Base-by-base conservation (phyloP, 176 grass and related monocot genomes). In the Rhipidocladum racemiflorum region DNA sequence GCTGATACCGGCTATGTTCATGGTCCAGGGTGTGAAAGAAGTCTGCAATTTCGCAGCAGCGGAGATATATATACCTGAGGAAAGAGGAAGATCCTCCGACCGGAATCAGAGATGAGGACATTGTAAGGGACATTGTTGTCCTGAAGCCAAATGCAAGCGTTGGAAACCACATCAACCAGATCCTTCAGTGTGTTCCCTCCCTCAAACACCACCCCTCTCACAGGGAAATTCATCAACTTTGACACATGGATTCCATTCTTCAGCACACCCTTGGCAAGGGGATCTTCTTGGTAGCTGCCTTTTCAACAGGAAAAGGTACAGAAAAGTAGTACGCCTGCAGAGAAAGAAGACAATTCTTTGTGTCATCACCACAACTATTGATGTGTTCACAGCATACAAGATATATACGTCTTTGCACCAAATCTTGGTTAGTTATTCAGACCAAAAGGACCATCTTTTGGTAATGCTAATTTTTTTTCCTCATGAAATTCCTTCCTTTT, bases 101-200 rank as follows among this genome's bases (percentile, higher is more conserved):
- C 85, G 1, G 77, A 83, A 62, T 94, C 88, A 29, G 88, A 88
- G 61, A 94, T 90, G 45, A 94, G 91, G 40, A 91, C 73, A 68
- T 94, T 94, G 74, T 88, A 94, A 61, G 91, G 91, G 36, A 93
- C 82, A 71, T 93, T 90, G 61, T 90, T 93, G 30, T 85, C 77
- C 89, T 93, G 88, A 55, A 93, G 91, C 38, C 88, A 86, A 36
- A 93, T 88, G 82, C 91, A 93, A 29, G 85, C 78, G 6, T 88
- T 93, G 34, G 88, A 70, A 50, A 93, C 85, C 53, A 88, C 53
- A 88, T 84, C 85, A 86, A 85, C 74, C 68, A 93, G 68, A 56
- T 90, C 78, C 46, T 88, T 93, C 67, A 90, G 87, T 65, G 77
- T 76, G 39, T 82, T 90, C n/a, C 88, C 88, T 80, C 85, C 88